Conservation (phyloP, 2,329 filamentous ascomycete species). For the Aureobasidium sp. region DNA sequence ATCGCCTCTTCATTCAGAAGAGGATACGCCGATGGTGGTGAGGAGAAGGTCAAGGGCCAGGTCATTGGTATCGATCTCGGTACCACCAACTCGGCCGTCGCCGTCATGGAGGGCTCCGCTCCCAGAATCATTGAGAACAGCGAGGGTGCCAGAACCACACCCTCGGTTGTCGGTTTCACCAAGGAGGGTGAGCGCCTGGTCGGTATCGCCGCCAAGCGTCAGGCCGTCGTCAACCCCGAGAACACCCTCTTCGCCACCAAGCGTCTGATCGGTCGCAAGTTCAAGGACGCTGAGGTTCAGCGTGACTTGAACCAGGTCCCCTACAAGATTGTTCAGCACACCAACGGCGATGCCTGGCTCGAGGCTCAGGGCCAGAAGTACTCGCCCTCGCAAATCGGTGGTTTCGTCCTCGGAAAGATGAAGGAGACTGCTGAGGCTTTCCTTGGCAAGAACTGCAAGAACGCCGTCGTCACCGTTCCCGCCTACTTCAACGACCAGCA, state of each 20-base stretch:
- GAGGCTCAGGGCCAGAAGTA: conserved; percentile 94
- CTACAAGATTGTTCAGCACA: conserved; percentile 93
- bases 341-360: conserved; percentile 87
- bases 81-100: conserved; percentile 99
- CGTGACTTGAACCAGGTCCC: conserved; percentile 99
- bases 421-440: conserved; percentile 98
- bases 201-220: conserved; percentile 99
- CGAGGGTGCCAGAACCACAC: conserved; percentile 98
- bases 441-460: conserved; percentile 97
- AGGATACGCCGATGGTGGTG: conserved; percentile 62
- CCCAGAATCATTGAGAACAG: conserved; percentile 98
- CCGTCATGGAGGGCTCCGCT: conserved; percentile 98
- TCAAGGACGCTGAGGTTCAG: conserved; percentile 92
- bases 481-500: conserved; percentile 99
- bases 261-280: conserved; percentile 95
- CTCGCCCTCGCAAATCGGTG: conserved; percentile 96
- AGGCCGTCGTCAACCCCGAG: conserved; percentile 96
- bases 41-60: conserved; percentile 96
- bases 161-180: conserved; percentile 98
- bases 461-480: conserved; percentile 97
- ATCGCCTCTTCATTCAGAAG: conserved; percentile 61
- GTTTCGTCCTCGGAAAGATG: conserved; percentile 99
- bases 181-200: conserved; percentile 94
- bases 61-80: conserved; percentile 99
- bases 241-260: conserved; percentile 99